Base-by-base conservation (phyloP, 164 flowering plant genomes). In the Aristolochia fimbriata region DNA sequence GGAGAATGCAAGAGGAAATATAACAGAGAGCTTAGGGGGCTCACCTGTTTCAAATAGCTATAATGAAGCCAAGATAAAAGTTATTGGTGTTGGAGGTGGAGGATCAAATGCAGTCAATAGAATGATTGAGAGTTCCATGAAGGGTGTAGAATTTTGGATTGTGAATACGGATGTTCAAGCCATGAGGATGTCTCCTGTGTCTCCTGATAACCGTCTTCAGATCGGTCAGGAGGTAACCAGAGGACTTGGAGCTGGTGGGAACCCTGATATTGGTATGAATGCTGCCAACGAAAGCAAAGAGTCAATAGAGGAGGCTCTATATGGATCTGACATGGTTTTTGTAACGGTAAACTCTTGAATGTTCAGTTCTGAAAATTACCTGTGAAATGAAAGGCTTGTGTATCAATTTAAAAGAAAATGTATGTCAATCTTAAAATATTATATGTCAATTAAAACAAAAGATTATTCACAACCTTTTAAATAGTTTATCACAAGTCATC, bases 221-320 rank as follows among this genome's bases (percentile, higher is more conserved):
- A 89, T 92, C 50, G 98, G 98, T 55, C 80, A 77, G 67, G 96
- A 92, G 82, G 68, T 92, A 30, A 92, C 98, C 8, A 80, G 96
- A 60, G 98, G 98, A 61, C 93, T 92, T 67, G 98, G 98, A 43
- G 98, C 98, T 63, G 98, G 98, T 62, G 98, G 98, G 22, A 92
- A 92, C 69, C 98, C 98, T 33, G 96, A 85, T 61, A 81, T 92
- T 64, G 98, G 98, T 41, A 84, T 78, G 85, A 89, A 83, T 80
- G 93, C 98, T 71, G 98, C 98, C 60, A 87, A 82, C 55, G 98
- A 92, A 71, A 92, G 98, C 79, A 84, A 74, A 74, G 80, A 73
- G 64, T 43, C 86, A 5, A 81, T 92, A 37, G 96, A 83, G 69
- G 96, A 84, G 67, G 91, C 98, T 14, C 72, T 92, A 47, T 74